Percentiles rank a stretch among this genome's conserved stretches.
phyloP scores from a whole-genome alignment of 2,329 filamentous ascomycete species.

The Penicillium hordei region DNA sequence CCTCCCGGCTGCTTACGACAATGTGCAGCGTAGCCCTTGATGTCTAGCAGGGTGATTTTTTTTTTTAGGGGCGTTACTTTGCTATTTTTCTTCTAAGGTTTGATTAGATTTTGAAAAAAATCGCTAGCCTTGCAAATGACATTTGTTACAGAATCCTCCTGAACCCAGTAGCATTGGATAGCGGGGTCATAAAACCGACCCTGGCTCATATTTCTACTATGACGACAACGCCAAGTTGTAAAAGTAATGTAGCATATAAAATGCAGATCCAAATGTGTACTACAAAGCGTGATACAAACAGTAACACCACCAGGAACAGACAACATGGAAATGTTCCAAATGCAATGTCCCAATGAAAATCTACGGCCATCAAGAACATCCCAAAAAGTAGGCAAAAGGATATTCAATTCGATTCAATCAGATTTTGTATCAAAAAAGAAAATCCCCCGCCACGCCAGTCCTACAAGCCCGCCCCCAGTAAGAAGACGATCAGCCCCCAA shows the following conservation, averaged over 20 bases:
- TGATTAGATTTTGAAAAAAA: neutral
- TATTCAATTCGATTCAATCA: conserved; percentile 30
- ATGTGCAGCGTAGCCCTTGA: neutral
- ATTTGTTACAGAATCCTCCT: neutral
- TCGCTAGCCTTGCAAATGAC: neutral
- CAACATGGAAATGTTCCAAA: conserved; percentile 2
- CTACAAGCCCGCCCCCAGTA: conserved; percentile 13
- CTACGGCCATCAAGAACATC: neutral
- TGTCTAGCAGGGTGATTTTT: neutral
- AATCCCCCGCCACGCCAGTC: conserved; percentile 20
- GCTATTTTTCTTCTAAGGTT: neutral
- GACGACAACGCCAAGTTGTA: neutral
- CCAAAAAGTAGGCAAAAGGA: conserved; percentile 15
- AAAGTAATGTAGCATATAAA: neutral
- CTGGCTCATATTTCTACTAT: neutral
- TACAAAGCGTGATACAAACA: neutral
- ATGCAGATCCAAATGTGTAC: neutral
- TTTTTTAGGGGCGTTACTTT: conserved; percentile 2
- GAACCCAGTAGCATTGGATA: neutral
- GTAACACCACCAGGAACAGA: conserved; percentile 3
- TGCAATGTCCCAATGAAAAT: neutral
- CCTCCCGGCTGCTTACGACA: neutral
- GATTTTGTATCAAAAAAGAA: conserved; percentile 26
- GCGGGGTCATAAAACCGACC: neutral
- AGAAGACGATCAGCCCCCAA: conserved; percentile 10